phyloP scores from a whole-genome alignment of 2,329 filamentous ascomycete genomes.

The Alternaria viburni region DNA sequence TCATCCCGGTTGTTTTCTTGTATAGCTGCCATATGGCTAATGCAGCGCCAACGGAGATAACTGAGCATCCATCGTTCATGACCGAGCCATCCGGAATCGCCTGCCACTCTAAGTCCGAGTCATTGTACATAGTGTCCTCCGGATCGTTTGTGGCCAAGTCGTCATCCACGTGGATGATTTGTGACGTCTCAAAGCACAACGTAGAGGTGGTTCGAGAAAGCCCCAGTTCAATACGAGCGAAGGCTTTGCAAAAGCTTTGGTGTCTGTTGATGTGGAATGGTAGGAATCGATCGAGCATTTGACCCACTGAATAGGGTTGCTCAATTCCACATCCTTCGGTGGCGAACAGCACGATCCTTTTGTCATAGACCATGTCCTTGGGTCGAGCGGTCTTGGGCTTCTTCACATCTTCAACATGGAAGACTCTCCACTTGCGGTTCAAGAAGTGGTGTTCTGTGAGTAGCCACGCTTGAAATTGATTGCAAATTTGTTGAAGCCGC shows the following conservation, averaged over 20 bases:
- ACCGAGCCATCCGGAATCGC: constrained; percentile 20
- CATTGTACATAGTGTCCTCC: constrained; percentile 48
- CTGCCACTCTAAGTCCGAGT: constrained; percentile 37
- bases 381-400: constrained; percentile 33
- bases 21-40: constrained; percentile 58
- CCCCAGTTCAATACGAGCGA: constrained; percentile 51
- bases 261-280: constrained; percentile 43
- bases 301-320: constrained; percentile 18
- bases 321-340: constrained; percentile 39
- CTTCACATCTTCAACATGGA: constrained; percentile 49
- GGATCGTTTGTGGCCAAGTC: constrained; percentile 36
- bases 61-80: constrained; percentile 65
- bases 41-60: constrained; percentile 68
- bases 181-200: constrained; percentile 44
- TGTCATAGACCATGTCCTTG: constrained; percentile 18
- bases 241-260: constrained; percentile 51
- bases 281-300: constrained; percentile 51
- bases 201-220: constrained; percentile 51
- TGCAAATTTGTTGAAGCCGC: constrained; percentile 22
- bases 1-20: constrained; percentile 62
- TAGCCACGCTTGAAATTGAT: constrained; percentile 46
- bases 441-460: constrained; percentile 46
- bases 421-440: constrained; percentile 50
- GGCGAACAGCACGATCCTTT: constrained; percentile 46
- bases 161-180: constrained; percentile 45